Evolutionary conservation across 2,329 filamentous ascomycete genomes (phyloP).

Genomic region (Xylaria sp.): DNA sequence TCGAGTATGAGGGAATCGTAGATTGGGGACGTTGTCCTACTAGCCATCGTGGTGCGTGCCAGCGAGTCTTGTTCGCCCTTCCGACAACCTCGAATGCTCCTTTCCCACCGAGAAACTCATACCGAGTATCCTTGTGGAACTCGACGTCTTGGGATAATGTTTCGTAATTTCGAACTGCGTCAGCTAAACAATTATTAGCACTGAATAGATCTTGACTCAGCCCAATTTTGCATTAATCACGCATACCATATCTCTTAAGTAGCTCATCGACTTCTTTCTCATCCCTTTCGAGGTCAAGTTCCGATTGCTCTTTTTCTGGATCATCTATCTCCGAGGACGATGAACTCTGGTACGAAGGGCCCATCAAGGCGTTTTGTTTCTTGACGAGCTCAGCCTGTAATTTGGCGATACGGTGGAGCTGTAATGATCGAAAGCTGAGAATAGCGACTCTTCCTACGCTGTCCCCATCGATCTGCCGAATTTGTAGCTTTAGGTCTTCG

Average conservation of each 20-base stretch:
- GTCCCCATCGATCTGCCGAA: not conserved
- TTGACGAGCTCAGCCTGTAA: not conserved
- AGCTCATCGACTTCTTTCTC: not conserved
- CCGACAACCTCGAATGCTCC: not conserved
- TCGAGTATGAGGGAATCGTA: not conserved
- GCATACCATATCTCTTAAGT: not conserved
- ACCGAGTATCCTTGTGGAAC: not conserved
- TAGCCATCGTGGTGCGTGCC: not conserved
- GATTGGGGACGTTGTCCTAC: no score
- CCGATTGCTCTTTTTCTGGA: no score
- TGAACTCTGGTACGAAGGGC: no score
- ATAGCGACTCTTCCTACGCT: not conserved
- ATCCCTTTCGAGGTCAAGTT: no score
- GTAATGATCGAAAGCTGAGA: not conserved
- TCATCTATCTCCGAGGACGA: no score
- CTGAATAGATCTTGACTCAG: not conserved
- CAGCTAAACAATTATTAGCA: not conserved
- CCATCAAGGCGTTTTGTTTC: not conserved
- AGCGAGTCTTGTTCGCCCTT: not conserved
- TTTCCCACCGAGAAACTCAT: not conserved
- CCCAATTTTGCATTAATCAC: not conserved
- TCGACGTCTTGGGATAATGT: not conserved
- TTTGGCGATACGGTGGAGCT: not conserved
- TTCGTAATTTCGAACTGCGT: not conserved
- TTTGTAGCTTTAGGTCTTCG: not conserved